Evolutionary conservation across 2,329 filamentous ascomycete genomes (phyloP).

Genomic region (Endothia cerciana): DNA sequence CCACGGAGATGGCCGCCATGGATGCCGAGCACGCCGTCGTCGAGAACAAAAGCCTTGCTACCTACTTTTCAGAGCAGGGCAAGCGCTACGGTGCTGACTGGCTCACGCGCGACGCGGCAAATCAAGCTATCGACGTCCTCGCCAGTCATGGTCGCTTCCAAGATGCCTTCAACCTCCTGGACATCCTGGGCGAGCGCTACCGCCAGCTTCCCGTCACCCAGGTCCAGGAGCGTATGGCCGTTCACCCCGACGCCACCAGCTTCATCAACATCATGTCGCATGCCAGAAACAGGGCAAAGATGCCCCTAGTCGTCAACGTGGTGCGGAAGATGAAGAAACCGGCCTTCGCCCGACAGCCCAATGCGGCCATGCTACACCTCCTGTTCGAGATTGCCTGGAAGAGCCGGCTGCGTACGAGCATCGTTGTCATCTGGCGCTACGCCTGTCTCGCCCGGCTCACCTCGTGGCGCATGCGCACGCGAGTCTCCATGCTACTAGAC

Average conservation of each 20-base stretch:
- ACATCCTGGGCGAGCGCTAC: conserved; percentile 35
- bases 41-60: conserved; percentile 38
- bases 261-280: conserved; percentile 41
- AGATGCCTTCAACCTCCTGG: conserved; percentile 39
- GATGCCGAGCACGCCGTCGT: conserved; percentile 49
- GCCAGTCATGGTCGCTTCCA: conserved; percentile 43
- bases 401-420: conserved; percentile 38
- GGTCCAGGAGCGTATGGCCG: conserved; percentile 18
- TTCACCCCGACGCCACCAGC: conserved; percentile 37
- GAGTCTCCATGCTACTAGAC: conserved; percentile 26
- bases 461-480: conserved; percentile 36
- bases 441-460: conserved; percentile 36
- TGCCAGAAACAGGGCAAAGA: conserved; percentile 33
- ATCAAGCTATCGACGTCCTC: conserved; percentile 48
- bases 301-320: conserved; percentile 32
- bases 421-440: conserved; percentile 41
- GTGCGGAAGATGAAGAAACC: conserved; percentile 34
- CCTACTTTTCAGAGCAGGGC: conserved; percentile 47
- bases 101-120: conserved; percentile 43
- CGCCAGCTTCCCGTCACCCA: conserved; percentile 7
- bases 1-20: conserved; percentile 46
- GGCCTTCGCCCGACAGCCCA: conserved; percentile 27
- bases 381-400: conserved; percentile 45
- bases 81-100: conserved; percentile 52
- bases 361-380: conserved; percentile 41